Percentiles rank a stretch among this genome's conserved stretches.
Conservation (phyloP, 805 yeast species). For the Saccharomycopsis sp. region DNA sequence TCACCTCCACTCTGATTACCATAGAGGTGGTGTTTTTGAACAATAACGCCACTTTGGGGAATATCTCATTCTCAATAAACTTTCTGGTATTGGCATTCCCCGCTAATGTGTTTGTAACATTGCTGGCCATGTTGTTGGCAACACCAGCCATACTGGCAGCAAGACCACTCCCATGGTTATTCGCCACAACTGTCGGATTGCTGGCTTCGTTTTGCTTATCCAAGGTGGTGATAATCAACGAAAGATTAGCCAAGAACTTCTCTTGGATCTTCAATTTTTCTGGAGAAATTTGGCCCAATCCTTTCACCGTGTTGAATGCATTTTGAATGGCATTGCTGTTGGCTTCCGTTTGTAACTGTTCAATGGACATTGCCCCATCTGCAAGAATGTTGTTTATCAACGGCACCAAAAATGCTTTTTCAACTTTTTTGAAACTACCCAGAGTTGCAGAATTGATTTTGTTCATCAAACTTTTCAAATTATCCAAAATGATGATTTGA, state of each 20-base stretch:
- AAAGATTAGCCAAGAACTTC: constrained; percentile 25
- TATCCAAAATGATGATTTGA: constrained; percentile 27
- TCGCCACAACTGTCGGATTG: not conserved
- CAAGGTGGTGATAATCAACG: constrained; percentile 37
- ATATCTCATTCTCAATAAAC: constrained; percentile 56
- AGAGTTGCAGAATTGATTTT: constrained; percentile 26
- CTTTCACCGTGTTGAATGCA: constrained; percentile 17
- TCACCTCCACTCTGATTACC: constrained; percentile 63
- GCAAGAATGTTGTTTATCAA: constrained; percentile 27
- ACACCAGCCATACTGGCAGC: constrained; percentile 24
- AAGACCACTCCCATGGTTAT: not conserved
- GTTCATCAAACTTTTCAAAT: constrained; percentile 24
- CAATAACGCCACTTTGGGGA: constrained; percentile 61
- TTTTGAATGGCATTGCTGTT: constrained; percentile 18
- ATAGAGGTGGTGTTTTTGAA: constrained; percentile 81
- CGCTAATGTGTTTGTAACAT: constrained; percentile 35
- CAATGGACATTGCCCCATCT: constrained; percentile 20
- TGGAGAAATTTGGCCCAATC: constrained; percentile 20
- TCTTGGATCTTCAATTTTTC: constrained; percentile 29
- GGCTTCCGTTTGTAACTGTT: constrained; percentile 20
- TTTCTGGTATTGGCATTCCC: constrained; percentile 24
- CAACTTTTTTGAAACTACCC: constrained; percentile 22
- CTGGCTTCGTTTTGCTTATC: constrained; percentile 25
- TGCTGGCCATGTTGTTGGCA: constrained; percentile 47
- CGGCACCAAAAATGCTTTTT: constrained; percentile 27